These are phyloP conservation scores for Colletotrichum karsti DNA, from an alignment of 2,329 filamentous ascomycete species.

Conservation along the genomic window DNA sequence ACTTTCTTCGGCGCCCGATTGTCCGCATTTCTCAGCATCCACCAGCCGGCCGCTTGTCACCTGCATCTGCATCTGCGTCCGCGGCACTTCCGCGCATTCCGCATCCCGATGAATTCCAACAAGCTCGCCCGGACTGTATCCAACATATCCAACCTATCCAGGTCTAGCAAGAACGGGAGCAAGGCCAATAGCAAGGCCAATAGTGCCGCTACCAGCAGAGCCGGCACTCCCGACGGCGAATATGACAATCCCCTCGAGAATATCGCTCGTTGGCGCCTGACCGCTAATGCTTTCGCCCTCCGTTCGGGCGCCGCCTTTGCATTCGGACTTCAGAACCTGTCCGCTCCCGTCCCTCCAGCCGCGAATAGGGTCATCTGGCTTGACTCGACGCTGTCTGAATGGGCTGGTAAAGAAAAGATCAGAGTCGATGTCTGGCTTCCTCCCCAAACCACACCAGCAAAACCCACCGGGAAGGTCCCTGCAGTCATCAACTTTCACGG, in stretches of 20 bases:
- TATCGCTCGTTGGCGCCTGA: slow-evolving; percentile 52
- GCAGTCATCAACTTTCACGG: slow-evolving; percentile 70
- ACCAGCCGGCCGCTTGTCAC: background rate
- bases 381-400: slow-evolving; percentile 50
- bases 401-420: slow-evolving; percentile 47
- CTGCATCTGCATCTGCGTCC: background rate
- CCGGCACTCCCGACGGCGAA: slow-evolving; percentile 34
- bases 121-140: slow-evolving; percentile 10
- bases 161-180: background rate
- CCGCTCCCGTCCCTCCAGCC: slow-evolving; percentile 47
- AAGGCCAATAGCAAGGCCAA: slow-evolving; percentile 20
- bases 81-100: slow-evolving; percentile 12
- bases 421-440: slow-evolving; percentile 57
- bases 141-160: slow-evolving; percentile 15
- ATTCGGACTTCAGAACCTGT: slow-evolving; percentile 49
- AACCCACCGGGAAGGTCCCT: slow-evolving; percentile 32
- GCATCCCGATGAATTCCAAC: slow-evolving; percentile 11
- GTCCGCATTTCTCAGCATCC: background rate
- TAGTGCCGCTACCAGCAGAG: slow-evolving; percentile 34
- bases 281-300: slow-evolving; percentile 51
- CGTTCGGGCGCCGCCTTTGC: slow-evolving; percentile 53
- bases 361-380: slow-evolving; percentile 49
- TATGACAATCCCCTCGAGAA: slow-evolving; percentile 54
- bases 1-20: background rate
- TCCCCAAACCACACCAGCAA: slow-evolving; percentile 26